phyloP scores from a whole-genome alignment of 1,284 basidiomycete genomes.

The Ceratobasidium sp. region DNA sequence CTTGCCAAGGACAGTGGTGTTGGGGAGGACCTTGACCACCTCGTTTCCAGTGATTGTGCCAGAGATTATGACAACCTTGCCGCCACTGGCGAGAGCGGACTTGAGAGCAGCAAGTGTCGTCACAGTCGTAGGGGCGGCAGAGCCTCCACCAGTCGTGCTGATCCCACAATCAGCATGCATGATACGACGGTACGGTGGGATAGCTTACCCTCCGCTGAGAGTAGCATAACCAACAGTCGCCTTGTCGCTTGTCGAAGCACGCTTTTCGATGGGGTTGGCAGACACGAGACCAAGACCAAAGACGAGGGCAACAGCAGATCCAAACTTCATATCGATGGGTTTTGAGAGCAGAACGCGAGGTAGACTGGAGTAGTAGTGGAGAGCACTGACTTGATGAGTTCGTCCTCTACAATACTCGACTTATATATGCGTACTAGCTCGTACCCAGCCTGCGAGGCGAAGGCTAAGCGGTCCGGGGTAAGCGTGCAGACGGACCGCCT shows the following conservation, averaged over 20 bases:
- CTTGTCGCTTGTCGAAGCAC: constrained; percentile 18
- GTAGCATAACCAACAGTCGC: background rate
- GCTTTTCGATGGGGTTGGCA: constrained; percentile 40
- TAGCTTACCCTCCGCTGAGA: constrained; percentile 27
- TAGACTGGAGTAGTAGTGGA: background rate
- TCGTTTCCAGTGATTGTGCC: constrained; percentile 62
- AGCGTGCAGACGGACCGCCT: constrained; percentile 15
- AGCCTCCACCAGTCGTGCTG: constrained; percentile 12
- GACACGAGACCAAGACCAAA: constrained; percentile 24
- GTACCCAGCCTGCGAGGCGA: no score
- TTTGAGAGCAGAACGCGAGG: constrained; percentile 2
- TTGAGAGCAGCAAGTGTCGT: constrained; percentile 61
- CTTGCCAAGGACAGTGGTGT: constrained; percentile 50
- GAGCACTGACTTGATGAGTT: background rate
- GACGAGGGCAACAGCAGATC: constrained; percentile 17
- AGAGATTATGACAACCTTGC: constrained; percentile 63
- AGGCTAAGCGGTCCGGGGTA: constrained; percentile 10
- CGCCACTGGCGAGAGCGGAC: constrained; percentile 59
- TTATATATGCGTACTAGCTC: no score
- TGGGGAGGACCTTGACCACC: constrained; percentile 55
- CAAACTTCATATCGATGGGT: constrained; percentile 27
- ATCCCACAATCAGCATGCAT: background rate
- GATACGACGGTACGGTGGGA: no score
- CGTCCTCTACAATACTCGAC: background rate
- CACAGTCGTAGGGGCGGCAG: constrained; percentile 55